Base-by-base conservation (phyloP, 2,329 filamentous ascomycete genomes). In the Arthrobotrys iridis region DNA sequence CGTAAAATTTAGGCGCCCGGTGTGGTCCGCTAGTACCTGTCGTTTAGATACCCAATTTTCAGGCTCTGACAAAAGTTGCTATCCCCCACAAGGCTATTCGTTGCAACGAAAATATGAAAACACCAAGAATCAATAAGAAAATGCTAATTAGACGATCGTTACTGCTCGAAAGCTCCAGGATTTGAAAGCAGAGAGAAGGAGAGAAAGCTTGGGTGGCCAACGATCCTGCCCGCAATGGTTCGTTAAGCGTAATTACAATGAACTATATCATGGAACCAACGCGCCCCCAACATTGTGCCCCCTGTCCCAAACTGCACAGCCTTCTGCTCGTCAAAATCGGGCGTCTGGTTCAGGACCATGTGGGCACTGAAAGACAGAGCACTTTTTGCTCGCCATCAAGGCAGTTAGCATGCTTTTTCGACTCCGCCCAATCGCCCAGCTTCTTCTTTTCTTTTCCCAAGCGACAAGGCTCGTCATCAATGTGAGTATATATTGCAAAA, bases 271-370 rank as follows among this genome's bases (percentile, higher is more conserved):
- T 62, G 62, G 43, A 55, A 52, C 20, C 40, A 59, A 24, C 37
- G 15, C 57, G 11, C 52, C 55, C 62, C n/a, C 33, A 48, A 58
- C 71, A 68, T 57, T 30, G 41, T 73, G 57, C 71, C 71, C 70
- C 71, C 52, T 59, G 62, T 75, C 63, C 67, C 50, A 62, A 52
- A 59, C 40, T 67, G 58, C 71, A 68, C 71, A 68, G 71, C 71
- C 71, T 59, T 24, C n/a, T n/a, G n/a, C 63, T 37, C 64, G 35
- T 24, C 58, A 60, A 43, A 30, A 24, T n/a, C 55, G 57, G 52
- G 55, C 55, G 64, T 58, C 43, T 33, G 58, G 41, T 28, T 40
- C 4, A 13, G 13, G 35, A n/a, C 50, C 67, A 71, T 71, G 59
- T 59, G 62, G 28, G 10, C 55, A 46, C 33, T 24, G 15, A 10